Evolutionary conservation across 345 rosid species (phyloP), one percentile per base, ranked within the genome.

Genomic region (Salix suchowensis): DNA sequence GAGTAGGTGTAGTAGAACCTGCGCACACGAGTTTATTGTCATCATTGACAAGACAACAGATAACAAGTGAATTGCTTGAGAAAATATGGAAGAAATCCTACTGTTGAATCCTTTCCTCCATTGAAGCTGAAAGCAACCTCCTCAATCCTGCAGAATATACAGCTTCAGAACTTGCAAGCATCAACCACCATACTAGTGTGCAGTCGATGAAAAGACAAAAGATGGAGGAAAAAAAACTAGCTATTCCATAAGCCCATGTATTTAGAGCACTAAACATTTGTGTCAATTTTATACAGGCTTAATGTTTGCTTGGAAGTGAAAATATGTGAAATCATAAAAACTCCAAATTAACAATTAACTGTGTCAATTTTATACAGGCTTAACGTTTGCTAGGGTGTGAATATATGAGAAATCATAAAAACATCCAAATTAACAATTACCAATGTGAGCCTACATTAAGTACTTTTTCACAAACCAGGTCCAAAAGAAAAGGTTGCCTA

Each of bases 61-160:
- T 67, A 67, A 71, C 30, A 46, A 67, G 55, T 37, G 21, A 65
- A 44, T 61, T 76, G 52, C 26, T 74, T 58, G 58, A 73, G 65
- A 68, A 64, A 77, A 6, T 46, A 74, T n/a, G 74, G 55, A 46
- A 30, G 68, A 52, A 40, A 79, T 85, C 97, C 87, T 86, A 96
- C 99, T 72, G 94, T 96, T 34, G 98, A 93, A 84, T 96, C 99
- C 79, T 96, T 96, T 77, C 99, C 99, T 78, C 99, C 99, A 81
- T 96, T 96, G 83, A 96, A 96, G 83, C 99, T 96, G 85, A 96
- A 93, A 42, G 99, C 94, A 65, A 93, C 92, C 92, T 96, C 99
- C 85, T 93, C 98, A 69, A 81, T 84, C 67, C 99, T 96, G 89
- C 80, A 7, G 32, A 71, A 11, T 37, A 74, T 78, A 71, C 60